Evolutionary conservation across 2,329 filamentous ascomycete species (phyloP), one percentile per base, ranked within the genome.

Genomic region (Coniochaeta sp.): DNA sequence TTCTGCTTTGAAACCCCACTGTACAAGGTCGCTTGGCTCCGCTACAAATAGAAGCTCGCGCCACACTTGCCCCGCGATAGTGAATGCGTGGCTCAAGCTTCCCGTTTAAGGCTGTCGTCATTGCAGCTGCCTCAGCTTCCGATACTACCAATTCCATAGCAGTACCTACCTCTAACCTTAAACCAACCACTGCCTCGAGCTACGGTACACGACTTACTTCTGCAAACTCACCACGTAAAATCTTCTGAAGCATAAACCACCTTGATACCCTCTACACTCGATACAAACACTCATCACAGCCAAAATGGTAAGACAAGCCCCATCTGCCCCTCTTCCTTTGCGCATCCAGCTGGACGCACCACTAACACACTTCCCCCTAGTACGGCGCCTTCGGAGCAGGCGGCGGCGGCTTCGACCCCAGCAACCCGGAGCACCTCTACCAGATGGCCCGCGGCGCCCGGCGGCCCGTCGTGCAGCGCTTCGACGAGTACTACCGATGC

Each of bases 401-500:
- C 24, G 71, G 69, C 53, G 67, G 67, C 49, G 71, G 66, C 46
- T 74, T 72, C 58, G 74, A 78, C 60, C 70, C 73, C 53, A 66
- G 65, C 55, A 73, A 78, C 58, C 70, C 74, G n/a, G 68, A 71
- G 27, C 68, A 73, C 53, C 70, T 78, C 61, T 75, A 72, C 63
- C 72, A 72, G 63, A 72, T 78, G 69, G 73, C 73, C 35, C 68
- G 70, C 24, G 63, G 66, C 24, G 69, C 71, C 52, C 74, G 78
- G 53, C 70, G 76, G 50, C 68, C 76, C 67, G 62, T 76, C 71
- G 60, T 75, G 50, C 87, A 90, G 61, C 89, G 91, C 55, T 99
- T 99, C 74, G 92, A 99, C 70, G 94, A 99, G 71, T 97, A 96
- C 75, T 97, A 96, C 72, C 86, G 94, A 63, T 96, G 91, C 76